Conservation (phyloP, 768 basidiomycete genomes). For the Filobasidium wieringae region DNA sequence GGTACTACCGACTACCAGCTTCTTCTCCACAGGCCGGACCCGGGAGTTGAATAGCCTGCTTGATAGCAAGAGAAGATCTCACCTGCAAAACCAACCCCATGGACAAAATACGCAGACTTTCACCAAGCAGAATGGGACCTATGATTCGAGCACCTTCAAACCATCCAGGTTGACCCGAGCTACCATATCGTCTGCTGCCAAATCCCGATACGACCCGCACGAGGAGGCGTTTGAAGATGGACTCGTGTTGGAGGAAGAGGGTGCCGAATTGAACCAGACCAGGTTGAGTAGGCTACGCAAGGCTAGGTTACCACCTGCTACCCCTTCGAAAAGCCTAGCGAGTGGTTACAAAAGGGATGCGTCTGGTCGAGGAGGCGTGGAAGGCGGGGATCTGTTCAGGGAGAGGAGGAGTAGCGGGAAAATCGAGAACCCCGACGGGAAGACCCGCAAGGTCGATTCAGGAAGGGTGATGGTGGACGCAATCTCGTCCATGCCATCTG, state of each 20-base stretch:
- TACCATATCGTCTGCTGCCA: conserved; percentile 7
- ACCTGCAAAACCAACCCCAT: neutral
- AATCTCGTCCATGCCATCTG: conserved; percentile 4
- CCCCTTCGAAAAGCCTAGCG: neutral
- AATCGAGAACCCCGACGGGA: neutral
- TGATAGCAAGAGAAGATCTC: conserved; percentile 31
- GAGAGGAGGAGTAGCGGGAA: neutral
- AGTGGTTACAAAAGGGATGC: neutral
- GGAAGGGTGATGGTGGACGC: neutral
- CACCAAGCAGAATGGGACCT: neutral
- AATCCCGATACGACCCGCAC: conserved; percentile 1
- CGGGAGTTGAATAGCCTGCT: conserved; percentile 32
- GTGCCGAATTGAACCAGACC: conserved; percentile 23
- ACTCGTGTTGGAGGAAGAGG: conserved; percentile 27
- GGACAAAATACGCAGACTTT: neutral
- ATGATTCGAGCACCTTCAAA: neutral
- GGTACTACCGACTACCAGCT: conserved; percentile 25
- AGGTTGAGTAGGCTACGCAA: conserved; percentile 15
- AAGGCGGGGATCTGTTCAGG: neutral
- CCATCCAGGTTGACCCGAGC: neutral
- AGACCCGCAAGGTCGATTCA: neutral
- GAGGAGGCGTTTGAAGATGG: conserved; percentile 37
- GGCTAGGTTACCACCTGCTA: neutral
- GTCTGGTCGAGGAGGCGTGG: neutral
- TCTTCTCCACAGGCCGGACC: conserved; percentile 24